Percentiles rank a stretch among this genome's conserved stretches.
phyloP scores from a whole-genome alignment of 495 filamentous ascomycete genomes.

The Tuber calosporum region DNA sequence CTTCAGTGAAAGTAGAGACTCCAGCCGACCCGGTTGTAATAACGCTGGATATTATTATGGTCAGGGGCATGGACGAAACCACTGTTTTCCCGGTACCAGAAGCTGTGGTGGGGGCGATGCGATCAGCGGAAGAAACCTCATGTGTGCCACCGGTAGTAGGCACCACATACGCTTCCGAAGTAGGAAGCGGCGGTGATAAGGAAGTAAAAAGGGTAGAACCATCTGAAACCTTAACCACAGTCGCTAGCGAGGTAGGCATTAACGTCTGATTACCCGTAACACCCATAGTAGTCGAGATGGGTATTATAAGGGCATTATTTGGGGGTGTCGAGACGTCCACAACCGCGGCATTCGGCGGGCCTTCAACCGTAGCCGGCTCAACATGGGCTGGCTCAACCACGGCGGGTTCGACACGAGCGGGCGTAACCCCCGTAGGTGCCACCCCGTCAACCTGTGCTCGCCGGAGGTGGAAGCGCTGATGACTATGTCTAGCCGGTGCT shows the following conservation, averaged over 20 bases:
- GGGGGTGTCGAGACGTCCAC: slow-evolving; percentile 17
- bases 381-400: neutral
- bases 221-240: neutral
- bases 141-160: neutral
- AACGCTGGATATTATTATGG: neutral
- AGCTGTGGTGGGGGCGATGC: neutral
- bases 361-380: slow-evolving; percentile 14
- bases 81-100: neutral
- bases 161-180: neutral
- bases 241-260: neutral
- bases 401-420: neutral
- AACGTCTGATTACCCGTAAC: neutral
- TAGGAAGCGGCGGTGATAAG: neutral
- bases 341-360: slow-evolving; percentile 16
- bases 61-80: neutral
- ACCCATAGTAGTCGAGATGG: neutral
- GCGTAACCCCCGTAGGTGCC: neutral
- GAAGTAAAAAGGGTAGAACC: neutral
- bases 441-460: neutral
- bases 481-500: neutral
- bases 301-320: slow-evolving; percentile 10
- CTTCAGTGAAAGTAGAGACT: neutral
- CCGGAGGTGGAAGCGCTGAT: slow-evolving; percentile 14
- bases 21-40: neutral
- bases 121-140: neutral